These are phyloP conservation scores for Musa itinerans DNA, from an alignment of 176 grass and related monocot genomes.

Conservation along the genomic window DNA sequence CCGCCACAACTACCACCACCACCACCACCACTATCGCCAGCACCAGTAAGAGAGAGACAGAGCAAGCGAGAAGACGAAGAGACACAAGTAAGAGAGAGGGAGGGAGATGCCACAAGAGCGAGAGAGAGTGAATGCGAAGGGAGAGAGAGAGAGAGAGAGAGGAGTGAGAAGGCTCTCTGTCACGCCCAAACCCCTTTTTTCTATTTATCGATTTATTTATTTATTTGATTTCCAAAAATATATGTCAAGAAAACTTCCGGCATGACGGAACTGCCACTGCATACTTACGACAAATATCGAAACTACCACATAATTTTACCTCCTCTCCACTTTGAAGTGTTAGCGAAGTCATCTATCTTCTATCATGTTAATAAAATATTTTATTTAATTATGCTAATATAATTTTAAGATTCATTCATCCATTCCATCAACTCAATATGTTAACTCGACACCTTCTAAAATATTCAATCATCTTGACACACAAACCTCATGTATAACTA, in stretches of 20 bases:
- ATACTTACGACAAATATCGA: background rate
- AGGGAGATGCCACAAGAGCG: background rate
- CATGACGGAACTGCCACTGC: background rate
- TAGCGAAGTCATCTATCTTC: too few relatives aligned
- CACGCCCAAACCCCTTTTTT: background rate
- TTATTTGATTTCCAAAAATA: background rate
- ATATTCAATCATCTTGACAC: too few relatives aligned
- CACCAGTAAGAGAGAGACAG: background rate
- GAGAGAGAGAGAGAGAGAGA: background rate
- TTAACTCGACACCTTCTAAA: too few relatives aligned
- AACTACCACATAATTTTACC: background rate
- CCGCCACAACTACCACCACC: background rate
- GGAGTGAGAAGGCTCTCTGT: background rate
- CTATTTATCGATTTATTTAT: background rate
- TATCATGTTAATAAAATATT: too few relatives aligned
- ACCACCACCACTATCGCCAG: too few relatives aligned
- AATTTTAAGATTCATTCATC: too few relatives aligned
- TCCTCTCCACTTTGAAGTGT: background rate
- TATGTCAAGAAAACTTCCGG: background rate
- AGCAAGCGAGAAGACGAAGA: background rate
- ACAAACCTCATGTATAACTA: too few relatives aligned
- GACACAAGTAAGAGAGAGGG: background rate
- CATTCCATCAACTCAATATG: too few relatives aligned
- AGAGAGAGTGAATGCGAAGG: background rate
- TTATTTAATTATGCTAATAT: too few relatives aligned